Conservation (phyloP, 306 rosid species). For the Pueraria montana region DNA sequence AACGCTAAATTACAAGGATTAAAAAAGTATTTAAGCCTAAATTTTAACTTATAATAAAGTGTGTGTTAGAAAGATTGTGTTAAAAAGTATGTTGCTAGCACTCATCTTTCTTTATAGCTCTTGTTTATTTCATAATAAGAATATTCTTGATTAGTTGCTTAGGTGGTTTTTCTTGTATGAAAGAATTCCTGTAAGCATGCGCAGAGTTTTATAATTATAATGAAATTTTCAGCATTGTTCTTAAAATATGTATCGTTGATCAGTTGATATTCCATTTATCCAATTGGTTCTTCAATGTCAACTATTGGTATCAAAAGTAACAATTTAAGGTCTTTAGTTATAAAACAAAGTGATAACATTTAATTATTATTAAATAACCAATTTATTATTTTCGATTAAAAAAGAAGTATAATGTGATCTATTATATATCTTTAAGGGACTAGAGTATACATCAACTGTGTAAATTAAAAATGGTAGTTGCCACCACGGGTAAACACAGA, state of each 20-base stretch:
- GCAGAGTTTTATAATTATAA: not conserved
- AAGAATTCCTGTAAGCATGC: not conserved
- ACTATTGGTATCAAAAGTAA: not conserved
- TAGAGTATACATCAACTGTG: not conserved
- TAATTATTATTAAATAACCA: not conserved
- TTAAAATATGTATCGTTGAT: not conserved
- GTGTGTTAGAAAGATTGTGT: too few relatives aligned
- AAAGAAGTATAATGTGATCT: not conserved
- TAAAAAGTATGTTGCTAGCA: too few relatives aligned
- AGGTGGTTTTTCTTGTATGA: not conserved
- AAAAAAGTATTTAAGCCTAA: too few relatives aligned
- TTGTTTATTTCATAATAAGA: not conserved
- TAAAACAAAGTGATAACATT: not conserved
- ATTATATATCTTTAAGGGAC: too few relatives aligned
- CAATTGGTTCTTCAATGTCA: not conserved
- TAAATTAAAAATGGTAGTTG: not conserved
- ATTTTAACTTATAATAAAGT: too few relatives aligned
- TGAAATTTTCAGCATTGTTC: not conserved
- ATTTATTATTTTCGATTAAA: not conserved
- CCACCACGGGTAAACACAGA: not conserved
- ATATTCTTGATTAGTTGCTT: not conserved
- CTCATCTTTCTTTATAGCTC: not conserved
- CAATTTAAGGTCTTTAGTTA: not conserved
- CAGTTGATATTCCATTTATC: not conserved
- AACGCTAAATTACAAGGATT: too few relatives aligned